These are phyloP conservation scores for Neoascochyta sp. DNA, from an alignment of 2,329 filamentous ascomycete genomes.

Conservation along the genomic window DNA sequence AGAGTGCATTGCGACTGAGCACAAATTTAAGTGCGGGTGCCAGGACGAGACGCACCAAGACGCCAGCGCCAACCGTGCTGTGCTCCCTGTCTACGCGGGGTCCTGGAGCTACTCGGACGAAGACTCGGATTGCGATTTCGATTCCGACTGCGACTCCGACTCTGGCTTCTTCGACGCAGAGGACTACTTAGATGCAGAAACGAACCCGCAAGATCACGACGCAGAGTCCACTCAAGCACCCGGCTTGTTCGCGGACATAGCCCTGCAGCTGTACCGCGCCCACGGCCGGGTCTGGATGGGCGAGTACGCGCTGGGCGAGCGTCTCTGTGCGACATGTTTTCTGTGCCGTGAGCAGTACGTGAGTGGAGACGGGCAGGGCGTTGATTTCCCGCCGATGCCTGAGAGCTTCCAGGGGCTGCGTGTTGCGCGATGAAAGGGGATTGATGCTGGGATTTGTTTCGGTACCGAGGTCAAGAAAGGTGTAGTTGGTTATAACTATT, in stretches of 20 bases:
- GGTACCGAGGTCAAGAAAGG: too few species aligned
- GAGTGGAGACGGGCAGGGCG: conserved; percentile 1
- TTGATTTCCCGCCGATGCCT: conserved; percentile 5
- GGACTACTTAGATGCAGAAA: neutral
- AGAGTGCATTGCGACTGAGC: conserved; percentile 2
- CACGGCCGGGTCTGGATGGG: conserved; percentile 6
- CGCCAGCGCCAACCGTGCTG: neutral
- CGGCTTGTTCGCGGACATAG: conserved; percentile 3
- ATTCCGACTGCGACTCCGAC: neutral
- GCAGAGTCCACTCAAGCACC: neutral
- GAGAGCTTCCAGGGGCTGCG: neutral
- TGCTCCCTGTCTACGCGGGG: neutral
- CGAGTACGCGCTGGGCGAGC: neutral
- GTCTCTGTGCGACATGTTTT: conserved; percentile 3
- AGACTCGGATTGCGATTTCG: neutral
- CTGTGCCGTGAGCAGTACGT: conserved; percentile 3
- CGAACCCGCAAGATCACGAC: neutral
- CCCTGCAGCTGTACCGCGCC: conserved; percentile 5
- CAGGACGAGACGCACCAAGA: neutral
- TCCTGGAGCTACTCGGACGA: neutral
- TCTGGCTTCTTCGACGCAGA: conserved; percentile 2
- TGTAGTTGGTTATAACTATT: too few species aligned
- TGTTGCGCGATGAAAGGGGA: too few species aligned
- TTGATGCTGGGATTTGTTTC: too few species aligned
- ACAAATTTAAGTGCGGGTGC: conserved; percentile 1